Conservation (phyloP, 2,329 filamentous ascomycete species). For the Penicillium nordicum region DNA sequence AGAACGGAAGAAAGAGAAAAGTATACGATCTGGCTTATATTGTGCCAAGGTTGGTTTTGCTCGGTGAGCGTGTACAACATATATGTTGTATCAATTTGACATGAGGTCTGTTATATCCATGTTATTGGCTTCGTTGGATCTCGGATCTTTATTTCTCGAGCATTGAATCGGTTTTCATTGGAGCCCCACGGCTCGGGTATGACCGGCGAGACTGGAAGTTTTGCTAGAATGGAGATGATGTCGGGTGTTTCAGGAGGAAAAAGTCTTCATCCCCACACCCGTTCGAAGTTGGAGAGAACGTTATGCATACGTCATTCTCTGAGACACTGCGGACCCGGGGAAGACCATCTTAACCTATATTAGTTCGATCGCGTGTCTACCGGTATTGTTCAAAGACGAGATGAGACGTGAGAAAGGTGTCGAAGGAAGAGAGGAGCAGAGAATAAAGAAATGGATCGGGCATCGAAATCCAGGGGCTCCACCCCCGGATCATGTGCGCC, state of each 20-base stretch:
- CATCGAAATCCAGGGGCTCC: background rate
- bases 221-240: conserved; percentile 1
- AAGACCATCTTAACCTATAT: background rate
- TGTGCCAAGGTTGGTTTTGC: background rate
- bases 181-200: conserved; percentile 19
- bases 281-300: background rate
- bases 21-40: background rate
- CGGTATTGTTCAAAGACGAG: background rate
- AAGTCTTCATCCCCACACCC: conserved; percentile 6
- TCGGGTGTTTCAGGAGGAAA: conserved; percentile 25
- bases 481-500: conserved; percentile 17
- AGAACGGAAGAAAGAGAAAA: background rate
- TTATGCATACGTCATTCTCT: conserved; percentile 11
- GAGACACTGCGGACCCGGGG: background rate
- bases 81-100: background rate
- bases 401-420: background rate
- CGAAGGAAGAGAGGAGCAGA: background rate
- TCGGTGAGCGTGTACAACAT: background rate
- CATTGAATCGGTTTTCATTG: background rate
- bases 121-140: background rate
- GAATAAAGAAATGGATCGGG: background rate
- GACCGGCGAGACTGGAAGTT: conserved; percentile 7
- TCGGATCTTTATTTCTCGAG: conserved; percentile 1
- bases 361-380: background rate
- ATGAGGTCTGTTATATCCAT: background rate